These are phyloP conservation scores for Cercospora citrullina DNA, from an alignment of 2,329 filamentous ascomycete species.

Conservation along the genomic window DNA sequence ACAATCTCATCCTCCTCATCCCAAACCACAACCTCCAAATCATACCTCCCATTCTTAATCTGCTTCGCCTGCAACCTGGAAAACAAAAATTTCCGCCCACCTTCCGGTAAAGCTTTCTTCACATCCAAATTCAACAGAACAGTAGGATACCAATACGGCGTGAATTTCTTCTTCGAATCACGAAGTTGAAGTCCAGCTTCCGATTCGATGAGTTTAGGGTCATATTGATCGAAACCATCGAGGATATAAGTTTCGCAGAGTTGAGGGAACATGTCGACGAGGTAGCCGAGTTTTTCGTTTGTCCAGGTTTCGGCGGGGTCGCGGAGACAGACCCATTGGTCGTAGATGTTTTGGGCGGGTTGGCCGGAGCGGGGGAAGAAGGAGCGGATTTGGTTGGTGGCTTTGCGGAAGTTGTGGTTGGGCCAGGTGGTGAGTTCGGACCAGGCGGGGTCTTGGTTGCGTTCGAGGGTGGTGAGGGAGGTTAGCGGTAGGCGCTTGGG, in stretches of 20 bases:
- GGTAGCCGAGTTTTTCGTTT: slow-evolving; percentile 62
- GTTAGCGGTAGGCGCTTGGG: slow-evolving; percentile 41
- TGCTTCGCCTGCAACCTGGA: slow-evolving; percentile 64
- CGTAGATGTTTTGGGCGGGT: slow-evolving; percentile 46
- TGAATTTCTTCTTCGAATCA: slow-evolving; percentile 32
- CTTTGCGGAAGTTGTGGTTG: slow-evolving; percentile 50
- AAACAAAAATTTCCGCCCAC: slow-evolving; percentile 72
- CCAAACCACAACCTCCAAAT: slow-evolving; percentile 69
- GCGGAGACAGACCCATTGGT: slow-evolving; percentile 67
- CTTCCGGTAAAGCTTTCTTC: slow-evolving; percentile 67
- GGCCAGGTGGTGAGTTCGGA: slow-evolving; percentile 46
- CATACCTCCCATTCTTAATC: slow-evolving; percentile 70
- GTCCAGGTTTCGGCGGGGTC: slow-evolving; percentile 64
- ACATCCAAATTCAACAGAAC: slow-evolving; percentile 73
- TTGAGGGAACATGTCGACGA: slow-evolving; percentile 69
- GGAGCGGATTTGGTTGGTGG: slow-evolving; percentile 53
- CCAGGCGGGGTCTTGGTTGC: slow-evolving; percentile 53
- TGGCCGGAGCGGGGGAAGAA: slow-evolving; percentile 55
- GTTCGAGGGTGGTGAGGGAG: slow-evolving; percentile 45
- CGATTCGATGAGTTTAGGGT: slow-evolving; percentile 30
- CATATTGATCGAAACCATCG: slow-evolving; percentile 39
- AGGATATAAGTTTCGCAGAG: slow-evolving; percentile 55
- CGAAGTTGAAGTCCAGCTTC: slow-evolving; percentile 28
- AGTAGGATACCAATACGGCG: slow-evolving; percentile 72
- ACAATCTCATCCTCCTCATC: slow-evolving; percentile 66